Base-by-base conservation (phyloP, 129 eudicot genomes). In the Tanacetum coccineum region DNA sequence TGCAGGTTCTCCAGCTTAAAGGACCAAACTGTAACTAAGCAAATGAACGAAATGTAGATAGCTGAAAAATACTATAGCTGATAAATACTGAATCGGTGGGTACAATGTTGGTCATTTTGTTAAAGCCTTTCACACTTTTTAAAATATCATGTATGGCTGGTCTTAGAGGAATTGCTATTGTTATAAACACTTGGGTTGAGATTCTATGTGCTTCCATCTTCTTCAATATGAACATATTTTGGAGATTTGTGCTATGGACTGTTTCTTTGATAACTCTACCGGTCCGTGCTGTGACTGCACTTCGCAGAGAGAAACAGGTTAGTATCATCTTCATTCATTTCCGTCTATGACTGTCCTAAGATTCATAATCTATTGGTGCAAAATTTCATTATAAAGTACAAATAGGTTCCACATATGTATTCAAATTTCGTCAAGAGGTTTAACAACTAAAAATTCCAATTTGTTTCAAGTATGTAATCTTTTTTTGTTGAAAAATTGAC, bases 261-360 rank as follows among this genome's bases (percentile, higher is more conserved):
- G 66, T 78, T 15, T 72, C 84, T 70, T 17, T 83, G 2, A 9
- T 84, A 50, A 70, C 95, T 63, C 82, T 88, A 25, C 96, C 96
- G 3, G 64, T 68, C 6, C 87, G 91, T 53, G 83, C 87, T 67
- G 45, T 83, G 65, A 71, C 50, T 62, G 98, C 96, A 17, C 68
- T 91, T 13, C 84, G 70, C 17, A 82, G 87, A 71, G 88, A 85
- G 49, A 80, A 78, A 72, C 70, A 59, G 96, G 96, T 91, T 22
- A 81, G 78, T 73, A 40, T 2, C 13, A 26, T 30, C 50, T 19
- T 66, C 46, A 15, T 58, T 70, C 32, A 3, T 10, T 18, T 11
- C 15, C n/a, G 36, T 17, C 11, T 12, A 50, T 28, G 25, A 36
- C 49, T 57, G 22, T 9, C 25, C 25, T 56, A 6, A 21, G 22